These are phyloP conservation scores for Arbutus unedo DNA, from an alignment of 148 eudicot species.

Conservation along the genomic window DNA sequence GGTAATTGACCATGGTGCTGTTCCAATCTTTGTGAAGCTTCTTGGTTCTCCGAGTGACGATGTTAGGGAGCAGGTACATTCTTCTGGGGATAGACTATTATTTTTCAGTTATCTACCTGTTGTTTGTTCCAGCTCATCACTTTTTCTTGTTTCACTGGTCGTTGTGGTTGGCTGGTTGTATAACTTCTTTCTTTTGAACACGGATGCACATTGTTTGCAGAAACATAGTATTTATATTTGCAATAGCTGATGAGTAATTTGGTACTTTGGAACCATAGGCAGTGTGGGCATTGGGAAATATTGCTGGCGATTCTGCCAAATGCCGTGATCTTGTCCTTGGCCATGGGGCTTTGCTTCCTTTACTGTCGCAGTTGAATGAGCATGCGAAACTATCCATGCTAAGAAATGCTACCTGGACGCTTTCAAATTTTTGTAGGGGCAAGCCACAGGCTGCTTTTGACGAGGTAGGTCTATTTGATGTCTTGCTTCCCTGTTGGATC, in stretches of 20 bases:
- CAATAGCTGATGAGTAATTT: neutral
- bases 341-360: conserved; percentile 41
- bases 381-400: conserved; percentile 48
- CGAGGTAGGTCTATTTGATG: conserved; percentile 25
- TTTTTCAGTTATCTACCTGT: neutral
- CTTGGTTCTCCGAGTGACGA: conserved; percentile 39
- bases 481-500: neutral
- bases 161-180: neutral
- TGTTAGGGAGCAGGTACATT: conserved; percentile 45
- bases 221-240: neutral
- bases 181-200: neutral
- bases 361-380: conserved; percentile 47
- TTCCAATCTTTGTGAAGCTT: conserved; percentile 44
- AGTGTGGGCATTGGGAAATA: conserved; percentile 63
- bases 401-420: conserved; percentile 60
- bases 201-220: neutral
- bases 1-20: conserved; percentile 47
- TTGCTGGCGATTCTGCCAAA: conserved; percentile 59
- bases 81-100: neutral
- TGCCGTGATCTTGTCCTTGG: conserved; percentile 56
- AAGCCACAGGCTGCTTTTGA: conserved; percentile 52
- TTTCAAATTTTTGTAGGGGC: conserved; percentile 51
- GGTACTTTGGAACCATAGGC: conserved; percentile 29
- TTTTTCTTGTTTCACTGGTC: neutral
- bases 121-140: neutral